Evolutionary conservation across 1,139 yeast genomes (phyloP).

Genomic region (Pichia sp.): DNA sequence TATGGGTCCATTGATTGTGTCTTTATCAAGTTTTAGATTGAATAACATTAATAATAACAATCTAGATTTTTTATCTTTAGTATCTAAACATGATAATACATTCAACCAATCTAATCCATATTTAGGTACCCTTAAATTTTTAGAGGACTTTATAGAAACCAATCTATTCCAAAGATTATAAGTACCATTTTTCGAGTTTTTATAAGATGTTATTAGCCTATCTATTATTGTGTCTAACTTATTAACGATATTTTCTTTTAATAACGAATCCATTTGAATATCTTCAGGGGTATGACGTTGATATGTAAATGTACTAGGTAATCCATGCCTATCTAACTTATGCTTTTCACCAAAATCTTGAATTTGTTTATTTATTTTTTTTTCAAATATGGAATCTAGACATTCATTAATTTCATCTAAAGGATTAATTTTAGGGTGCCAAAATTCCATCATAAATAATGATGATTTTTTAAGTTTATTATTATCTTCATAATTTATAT

Average conservation of each 20-base stretch:
- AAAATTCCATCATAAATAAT: slow-evolving; percentile 8
- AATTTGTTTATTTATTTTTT: slow-evolving; percentile 27
- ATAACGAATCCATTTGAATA: neutral
- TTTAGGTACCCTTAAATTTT: neutral
- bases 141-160: neutral
- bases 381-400: slow-evolving; percentile 36
- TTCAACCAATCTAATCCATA: slow-evolving; percentile 13
- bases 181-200: neutral
- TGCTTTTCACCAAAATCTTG: neutral
- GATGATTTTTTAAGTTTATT: neutral
- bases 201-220: slow-evolving; percentile 4
- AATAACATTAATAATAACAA: slow-evolving; percentile 4
- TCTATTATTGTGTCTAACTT: slow-evolving; percentile 14
- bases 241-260: slow-evolving; percentile 5
- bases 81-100: slow-evolving; percentile 7
- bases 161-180: neutral
- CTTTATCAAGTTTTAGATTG: slow-evolving; percentile 8
- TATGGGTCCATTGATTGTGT: slow-evolving; percentile 8
- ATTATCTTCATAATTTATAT: slow-evolving; percentile 8
- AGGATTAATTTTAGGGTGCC: slow-evolving; percentile 11
- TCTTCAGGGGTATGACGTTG: slow-evolving; percentile 7
- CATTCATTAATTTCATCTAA: slow-evolving; percentile 9
- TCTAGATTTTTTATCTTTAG: slow-evolving; percentile 3
- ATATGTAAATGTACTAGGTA: neutral
- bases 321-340: neutral